Evolutionary conservation across 345 rosid species (phyloP).

Genomic region (Sonneratia alba): DNA sequence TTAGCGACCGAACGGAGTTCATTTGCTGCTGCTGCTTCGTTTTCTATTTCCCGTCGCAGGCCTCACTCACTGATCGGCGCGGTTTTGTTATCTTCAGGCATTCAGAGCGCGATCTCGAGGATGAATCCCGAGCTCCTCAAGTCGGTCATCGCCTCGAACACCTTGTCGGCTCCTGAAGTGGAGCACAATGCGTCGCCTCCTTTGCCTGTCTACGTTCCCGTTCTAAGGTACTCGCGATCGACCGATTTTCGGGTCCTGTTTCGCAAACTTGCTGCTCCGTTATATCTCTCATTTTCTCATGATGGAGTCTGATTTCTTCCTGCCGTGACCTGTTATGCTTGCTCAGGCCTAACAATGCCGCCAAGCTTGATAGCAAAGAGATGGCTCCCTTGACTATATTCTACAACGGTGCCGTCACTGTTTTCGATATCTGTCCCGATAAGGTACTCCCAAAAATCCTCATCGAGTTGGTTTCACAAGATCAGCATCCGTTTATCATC

Average conservation of each 20-base stretch:
- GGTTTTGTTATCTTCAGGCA: slow-evolving; percentile 25
- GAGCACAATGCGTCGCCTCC: slow-evolving; percentile 20
- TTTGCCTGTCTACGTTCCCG: slow-evolving; percentile 27
- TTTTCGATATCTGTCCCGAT: slow-evolving; percentile 49
- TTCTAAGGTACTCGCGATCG: slow-evolving; percentile 26
- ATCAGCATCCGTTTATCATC: too few species aligned
- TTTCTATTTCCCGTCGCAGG: background rate
- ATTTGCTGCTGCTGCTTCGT: background rate
- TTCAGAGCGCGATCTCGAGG: slow-evolving; percentile 76
- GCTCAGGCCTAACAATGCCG: background rate
- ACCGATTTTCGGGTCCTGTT: background rate
- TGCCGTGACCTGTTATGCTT: background rate
- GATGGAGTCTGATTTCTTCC: background rate
- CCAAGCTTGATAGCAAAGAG: slow-evolving; percentile 9
- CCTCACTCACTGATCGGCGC: background rate
- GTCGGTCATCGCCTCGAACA: slow-evolving; percentile 43
- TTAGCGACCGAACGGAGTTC: background rate
- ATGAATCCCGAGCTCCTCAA: slow-evolving; percentile 63
- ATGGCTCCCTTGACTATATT: slow-evolving; percentile 76
- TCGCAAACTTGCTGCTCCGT: background rate
- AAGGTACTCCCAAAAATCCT: slow-evolving; percentile 26
- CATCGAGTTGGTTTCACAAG: background rate
- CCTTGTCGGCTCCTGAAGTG: slow-evolving; percentile 29
- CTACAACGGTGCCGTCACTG: slow-evolving; percentile 68
- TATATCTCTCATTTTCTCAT: too few species aligned